Percentiles rank a stretch among this genome's conserved stretches.
phyloP scores from a whole-genome alignment of 768 basidiomycete genomes.

The Boletus pseudopeckii region DNA sequence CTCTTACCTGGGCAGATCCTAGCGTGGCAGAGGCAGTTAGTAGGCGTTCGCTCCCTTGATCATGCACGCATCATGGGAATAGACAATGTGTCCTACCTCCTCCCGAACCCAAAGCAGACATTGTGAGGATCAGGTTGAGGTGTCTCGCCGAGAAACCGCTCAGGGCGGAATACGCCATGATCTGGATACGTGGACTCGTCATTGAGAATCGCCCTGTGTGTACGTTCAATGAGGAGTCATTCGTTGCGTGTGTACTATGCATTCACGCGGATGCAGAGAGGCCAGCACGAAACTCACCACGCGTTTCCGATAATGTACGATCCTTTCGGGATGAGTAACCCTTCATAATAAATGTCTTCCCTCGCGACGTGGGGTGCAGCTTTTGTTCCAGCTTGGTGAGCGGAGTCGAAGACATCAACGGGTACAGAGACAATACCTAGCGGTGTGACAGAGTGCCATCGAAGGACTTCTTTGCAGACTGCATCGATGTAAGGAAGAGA shows the following conservation, averaged over 20 bases:
- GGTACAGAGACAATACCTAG: slow-evolving; percentile 28
- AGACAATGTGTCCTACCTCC: too few relatives aligned
- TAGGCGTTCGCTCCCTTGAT: background rate
- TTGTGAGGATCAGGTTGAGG: slow-evolving; percentile 18
- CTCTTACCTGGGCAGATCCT: slow-evolving; percentile 22
- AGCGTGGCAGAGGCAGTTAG: background rate
- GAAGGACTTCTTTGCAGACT: slow-evolving; percentile 23
- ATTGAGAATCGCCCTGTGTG: slow-evolving; percentile 47
- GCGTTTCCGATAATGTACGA: slow-evolving; percentile 19
- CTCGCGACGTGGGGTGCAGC: slow-evolving; percentile 14
- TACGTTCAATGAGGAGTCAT: background rate
- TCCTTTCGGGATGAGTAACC: slow-evolving; percentile 25
- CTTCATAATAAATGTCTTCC: slow-evolving; percentile 19
- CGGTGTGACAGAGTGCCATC: slow-evolving; percentile 21
- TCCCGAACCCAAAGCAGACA: slow-evolving; percentile 21
- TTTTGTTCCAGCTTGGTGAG: background rate
- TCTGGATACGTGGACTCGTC: slow-evolving; percentile 40
- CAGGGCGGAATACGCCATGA: slow-evolving; percentile 33
- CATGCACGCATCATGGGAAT: too few relatives aligned
- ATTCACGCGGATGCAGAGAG: background rate
- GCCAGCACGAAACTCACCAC: slow-evolving; percentile 17
- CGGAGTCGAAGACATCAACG: background rate
- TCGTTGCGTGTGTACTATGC: background rate
- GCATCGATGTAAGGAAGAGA: slow-evolving; percentile 27
- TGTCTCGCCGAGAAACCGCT: slow-evolving; percentile 29